Evolutionary conservation across 345 rosid genomes (phyloP).

Genomic region (Eucalyptus sideroxylon): DNA sequence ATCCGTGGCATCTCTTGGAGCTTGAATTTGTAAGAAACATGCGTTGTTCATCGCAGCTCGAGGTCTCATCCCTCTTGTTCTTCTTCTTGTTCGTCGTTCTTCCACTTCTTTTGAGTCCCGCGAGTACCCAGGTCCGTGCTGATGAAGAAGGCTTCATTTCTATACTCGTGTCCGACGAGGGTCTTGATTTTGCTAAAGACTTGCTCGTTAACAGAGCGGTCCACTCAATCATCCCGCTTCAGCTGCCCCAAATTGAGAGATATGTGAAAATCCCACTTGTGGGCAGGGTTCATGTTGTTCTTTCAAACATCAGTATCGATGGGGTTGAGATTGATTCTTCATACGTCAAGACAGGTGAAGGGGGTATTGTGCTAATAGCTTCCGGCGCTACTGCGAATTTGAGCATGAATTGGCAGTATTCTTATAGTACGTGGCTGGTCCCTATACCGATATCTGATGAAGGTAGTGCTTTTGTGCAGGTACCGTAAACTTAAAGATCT

Average conservation of each 20-base stretch:
- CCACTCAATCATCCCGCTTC: conserved; percentile 52
- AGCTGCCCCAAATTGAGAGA: conserved; percentile 36
- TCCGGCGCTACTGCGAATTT: conserved; percentile 51
- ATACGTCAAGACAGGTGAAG: conserved; percentile 28
- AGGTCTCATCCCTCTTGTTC: background rate
- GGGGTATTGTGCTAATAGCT: conserved; percentile 36
- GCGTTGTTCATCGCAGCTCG: background rate
- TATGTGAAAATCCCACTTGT: conserved; percentile 42
- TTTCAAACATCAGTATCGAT: conserved; percentile 35
- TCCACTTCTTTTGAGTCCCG: conserved; percentile 14
- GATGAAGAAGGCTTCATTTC: conserved; percentile 34
- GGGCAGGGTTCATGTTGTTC: conserved; percentile 44
- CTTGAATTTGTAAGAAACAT: background rate
- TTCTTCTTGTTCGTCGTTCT: conserved; percentile 4
- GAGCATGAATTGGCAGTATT: conserved; percentile 67
- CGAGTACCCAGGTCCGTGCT: conserved; percentile 22
- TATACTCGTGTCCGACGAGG: conserved; percentile 27
- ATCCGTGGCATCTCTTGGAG: background rate
- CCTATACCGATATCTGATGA: conserved; percentile 41
- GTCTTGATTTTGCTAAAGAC: conserved; percentile 57
- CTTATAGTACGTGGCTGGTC: conserved; percentile 36
- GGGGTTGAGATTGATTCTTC: conserved; percentile 32
- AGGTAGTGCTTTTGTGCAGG: conserved; percentile 61
- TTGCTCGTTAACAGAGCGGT: conserved; percentile 35
- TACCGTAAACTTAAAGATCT: background rate